phyloP scores from a whole-genome alignment of 805 yeast genomes.

The Starmerella bacillaris region DNA sequence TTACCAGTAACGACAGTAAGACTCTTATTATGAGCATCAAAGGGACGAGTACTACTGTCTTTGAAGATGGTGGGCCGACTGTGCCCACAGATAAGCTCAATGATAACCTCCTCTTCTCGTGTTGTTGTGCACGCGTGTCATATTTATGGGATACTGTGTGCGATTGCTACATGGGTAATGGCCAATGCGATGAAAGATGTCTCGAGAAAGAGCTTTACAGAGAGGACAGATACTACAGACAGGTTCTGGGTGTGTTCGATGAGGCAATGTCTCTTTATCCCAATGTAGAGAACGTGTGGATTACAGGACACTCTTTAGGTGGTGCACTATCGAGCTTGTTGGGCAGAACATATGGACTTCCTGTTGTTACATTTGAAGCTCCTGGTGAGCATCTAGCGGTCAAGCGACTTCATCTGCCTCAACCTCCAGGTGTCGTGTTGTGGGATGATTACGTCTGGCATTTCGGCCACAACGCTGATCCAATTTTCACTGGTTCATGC shows the following conservation, averaged over 20 bases:
- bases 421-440: constrained; percentile 74
- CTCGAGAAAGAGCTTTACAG: constrained; percentile 56
- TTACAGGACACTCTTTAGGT: constrained; percentile 89
- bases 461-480: constrained; percentile 92
- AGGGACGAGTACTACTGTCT: constrained; percentile 76
- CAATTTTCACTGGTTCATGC: constrained; percentile 90
- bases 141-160: constrained; percentile 91
- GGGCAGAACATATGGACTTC: constrained; percentile 79
- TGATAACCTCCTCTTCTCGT: constrained; percentile 77
- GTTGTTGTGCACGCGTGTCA: constrained; percentile 88
- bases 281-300: constrained; percentile 50
- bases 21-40: constrained; percentile 64
- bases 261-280: constrained; percentile 57
- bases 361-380: constrained; percentile 79
- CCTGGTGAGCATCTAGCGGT: constrained; percentile 84
- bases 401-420: constrained; percentile 68
- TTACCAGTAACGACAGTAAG: constrained; percentile 38
- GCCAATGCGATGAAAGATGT: constrained; percentile 73
- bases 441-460: constrained; percentile 81
- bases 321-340: constrained; percentile 67
- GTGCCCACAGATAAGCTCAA: constrained; percentile 63
- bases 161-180: constrained; percentile 62
- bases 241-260: constrained; percentile 56
- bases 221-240: constrained; percentile 67
- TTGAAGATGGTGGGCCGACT: constrained; percentile 43